Evolutionary conservation across 768 basidiomycete species (phyloP).

Genomic region (Antrodiella citrinella): DNA sequence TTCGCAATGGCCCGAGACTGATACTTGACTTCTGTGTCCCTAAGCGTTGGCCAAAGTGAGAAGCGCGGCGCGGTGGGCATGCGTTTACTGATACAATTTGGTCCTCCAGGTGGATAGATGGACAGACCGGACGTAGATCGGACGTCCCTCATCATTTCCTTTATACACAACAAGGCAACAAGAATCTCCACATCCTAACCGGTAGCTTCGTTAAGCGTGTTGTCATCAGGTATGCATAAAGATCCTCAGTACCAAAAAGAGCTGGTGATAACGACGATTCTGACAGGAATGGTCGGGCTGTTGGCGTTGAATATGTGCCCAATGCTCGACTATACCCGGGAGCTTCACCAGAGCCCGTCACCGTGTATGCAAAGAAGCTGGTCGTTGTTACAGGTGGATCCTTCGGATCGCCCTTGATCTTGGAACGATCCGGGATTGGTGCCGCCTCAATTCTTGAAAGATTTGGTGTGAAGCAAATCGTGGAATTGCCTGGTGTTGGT

Average conservation of each 20-base stretch:
- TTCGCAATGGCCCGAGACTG: not conserved
- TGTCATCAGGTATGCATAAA: conserved; percentile 26
- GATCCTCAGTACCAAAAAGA: too few relatives aligned
- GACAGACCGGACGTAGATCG: conserved; percentile 43
- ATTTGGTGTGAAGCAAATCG: conserved; percentile 19
- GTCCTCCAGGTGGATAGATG: conserved; percentile 34
- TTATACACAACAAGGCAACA: conserved; percentile 23
- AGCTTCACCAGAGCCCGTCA: conserved; percentile 1
- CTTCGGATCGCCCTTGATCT: conserved; percentile 17
- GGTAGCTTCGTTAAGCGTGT: conserved; percentile 29
- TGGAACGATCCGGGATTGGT: conserved; percentile 27
- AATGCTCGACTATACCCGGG: conserved; percentile 21
- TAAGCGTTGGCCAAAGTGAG: not conserved
- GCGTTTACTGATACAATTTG: not conserved
- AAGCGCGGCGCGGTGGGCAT: not conserved
- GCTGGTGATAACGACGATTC: too few relatives aligned
- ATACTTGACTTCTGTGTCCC: not conserved
- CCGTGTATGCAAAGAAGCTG: not conserved
- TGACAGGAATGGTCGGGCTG: conserved; percentile 26
- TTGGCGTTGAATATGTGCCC: conserved; percentile 29
- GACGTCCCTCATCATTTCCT: conserved; percentile 39
- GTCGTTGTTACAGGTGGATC: conserved; percentile 22
- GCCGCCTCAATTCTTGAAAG: conserved; percentile 19
- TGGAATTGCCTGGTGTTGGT: conserved; percentile 33
- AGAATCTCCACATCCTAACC: conserved; percentile 25